Evolutionary conservation across 2,329 filamentous ascomycete species (phyloP).

Genomic region (Colletotrichum spaethianum): DNA sequence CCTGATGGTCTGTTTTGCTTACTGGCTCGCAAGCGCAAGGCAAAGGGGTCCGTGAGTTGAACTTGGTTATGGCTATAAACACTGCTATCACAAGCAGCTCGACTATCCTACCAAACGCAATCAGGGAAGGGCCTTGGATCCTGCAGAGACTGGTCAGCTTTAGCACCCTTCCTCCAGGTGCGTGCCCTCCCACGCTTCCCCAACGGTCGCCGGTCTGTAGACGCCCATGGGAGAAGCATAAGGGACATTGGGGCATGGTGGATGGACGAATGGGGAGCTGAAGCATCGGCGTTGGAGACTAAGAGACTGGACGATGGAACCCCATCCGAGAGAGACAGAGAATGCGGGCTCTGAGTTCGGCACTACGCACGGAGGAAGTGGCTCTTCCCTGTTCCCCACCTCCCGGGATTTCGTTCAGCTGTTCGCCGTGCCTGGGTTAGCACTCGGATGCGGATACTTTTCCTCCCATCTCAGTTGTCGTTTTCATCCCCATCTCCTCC

Average conservation of each 20-base stretch:
- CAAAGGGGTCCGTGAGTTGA: background rate
- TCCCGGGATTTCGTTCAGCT: constrained; percentile 12
- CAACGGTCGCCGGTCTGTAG: constrained; percentile 2
- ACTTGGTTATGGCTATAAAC: background rate
- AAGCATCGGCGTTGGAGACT: constrained; percentile 1
- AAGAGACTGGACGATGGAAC: constrained; percentile 6
- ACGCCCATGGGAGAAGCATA: background rate
- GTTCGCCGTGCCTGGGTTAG: background rate
- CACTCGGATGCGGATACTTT: background rate
- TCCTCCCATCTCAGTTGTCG: background rate
- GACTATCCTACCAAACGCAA: background rate
- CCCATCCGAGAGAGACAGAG: constrained; percentile 4
- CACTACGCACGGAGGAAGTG: constrained; percentile 11
- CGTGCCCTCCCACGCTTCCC: background rate
- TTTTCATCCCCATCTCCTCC: background rate
- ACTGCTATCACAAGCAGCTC: constrained; percentile 1
- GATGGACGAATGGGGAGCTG: constrained; percentile 4
- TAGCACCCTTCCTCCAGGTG: background rate
- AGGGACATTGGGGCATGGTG: constrained; percentile 1
- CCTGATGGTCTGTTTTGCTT: constrained; percentile 10
- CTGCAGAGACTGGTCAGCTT: background rate
- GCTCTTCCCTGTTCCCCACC: constrained; percentile 11
- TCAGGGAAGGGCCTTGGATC: constrained; percentile 6
- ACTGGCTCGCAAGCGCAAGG: background rate
- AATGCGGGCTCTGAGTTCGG: constrained; percentile 8